A percentile compares a stretch with the other conserved stretches of the same genome.
These are phyloP conservation scores for Ustulina deusta DNA, from an alignment of 2,329 filamentous ascomycete species.

Conservation along the genomic window DNA sequence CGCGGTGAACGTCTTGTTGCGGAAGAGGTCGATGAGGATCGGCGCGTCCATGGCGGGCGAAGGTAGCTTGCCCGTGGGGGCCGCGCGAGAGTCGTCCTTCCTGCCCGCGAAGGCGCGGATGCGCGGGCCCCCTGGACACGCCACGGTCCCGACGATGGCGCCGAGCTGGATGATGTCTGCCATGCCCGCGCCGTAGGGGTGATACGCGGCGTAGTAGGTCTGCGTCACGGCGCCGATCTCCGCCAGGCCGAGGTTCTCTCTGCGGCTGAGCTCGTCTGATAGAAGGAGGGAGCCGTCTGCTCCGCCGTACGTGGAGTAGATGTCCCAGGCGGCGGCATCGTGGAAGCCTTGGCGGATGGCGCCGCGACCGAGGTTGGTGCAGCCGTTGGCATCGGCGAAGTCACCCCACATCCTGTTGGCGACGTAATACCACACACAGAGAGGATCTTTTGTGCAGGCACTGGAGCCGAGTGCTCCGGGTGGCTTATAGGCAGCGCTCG, in stretches of 20 bases:
- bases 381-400: constrained; percentile 52
- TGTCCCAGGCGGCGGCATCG: constrained; percentile 59
- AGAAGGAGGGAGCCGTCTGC: constrained; percentile 61
- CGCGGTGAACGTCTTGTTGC: constrained; percentile 62
- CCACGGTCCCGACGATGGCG: constrained; percentile 60
- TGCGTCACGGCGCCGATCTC: constrained; percentile 55
- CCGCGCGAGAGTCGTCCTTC: constrained; percentile 56
- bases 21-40: constrained; percentile 60
- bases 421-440: constrained; percentile 58
- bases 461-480: constrained; percentile 44
- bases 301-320: constrained; percentile 54
- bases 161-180: constrained; percentile 68
- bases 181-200: constrained; percentile 56
- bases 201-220: constrained; percentile 55
- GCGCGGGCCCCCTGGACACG: constrained; percentile 64
- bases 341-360: constrained; percentile 62
- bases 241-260: constrained; percentile 61
- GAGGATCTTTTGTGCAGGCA: constrained; percentile 47
- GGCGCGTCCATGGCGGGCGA: constrained; percentile 55
- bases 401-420: constrained; percentile 51
- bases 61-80: constrained; percentile 60
- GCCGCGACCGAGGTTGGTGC: constrained; percentile 56
- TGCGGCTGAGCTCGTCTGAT: constrained; percentile 55
- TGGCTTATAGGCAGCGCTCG: constrained; percentile 36
- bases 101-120: constrained; percentile 64